Percentiles rank a stretch among this genome's conserved stretches.
These are phyloP conservation scores for Rutstroemia sp. DNA, from an alignment of 2,329 filamentous ascomycete genomes.

Conservation along the genomic window DNA sequence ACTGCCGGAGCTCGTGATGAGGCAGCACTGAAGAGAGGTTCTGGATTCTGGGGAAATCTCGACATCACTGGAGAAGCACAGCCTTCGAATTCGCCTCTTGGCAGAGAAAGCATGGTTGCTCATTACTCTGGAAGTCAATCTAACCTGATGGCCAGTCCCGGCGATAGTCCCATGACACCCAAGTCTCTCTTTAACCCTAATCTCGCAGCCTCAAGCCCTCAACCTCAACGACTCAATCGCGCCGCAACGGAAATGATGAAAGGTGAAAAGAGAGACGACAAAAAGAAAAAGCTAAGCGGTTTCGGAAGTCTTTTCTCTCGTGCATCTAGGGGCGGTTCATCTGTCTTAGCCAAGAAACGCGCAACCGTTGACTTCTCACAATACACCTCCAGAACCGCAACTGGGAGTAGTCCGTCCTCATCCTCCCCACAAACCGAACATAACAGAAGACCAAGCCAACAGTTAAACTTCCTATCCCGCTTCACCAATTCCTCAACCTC, in stretches of 20 bases:
- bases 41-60: slow-evolving; percentile 29
- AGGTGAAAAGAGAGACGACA: neutral
- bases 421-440: neutral
- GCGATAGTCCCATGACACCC: neutral
- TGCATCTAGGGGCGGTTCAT: neutral
- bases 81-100: neutral
- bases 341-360: slow-evolving; percentile 3
- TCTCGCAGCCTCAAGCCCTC: neutral
- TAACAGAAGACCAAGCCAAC: slow-evolving; percentile 5
- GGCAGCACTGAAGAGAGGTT: slow-evolving; percentile 32
- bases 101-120: slow-evolving; percentile 27
- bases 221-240: neutral
- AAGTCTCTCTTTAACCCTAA: neutral
- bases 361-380: slow-evolving; percentile 3
- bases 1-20: slow-evolving; percentile 19
- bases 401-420: neutral
- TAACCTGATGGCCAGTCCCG: slow-evolving; percentile 14
- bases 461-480: slow-evolving; percentile 7
- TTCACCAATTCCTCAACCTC: neutral
- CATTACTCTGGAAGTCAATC: slow-evolving; percentile 25
- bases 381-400: neutral
- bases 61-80: neutral
- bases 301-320: slow-evolving; percentile 3
- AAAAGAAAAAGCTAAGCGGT: neutral
- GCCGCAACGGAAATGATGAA: slow-evolving; percentile 1